These are phyloP conservation scores for Syzygium jambos DNA, from an alignment of 345 rosid species.

Conservation along the genomic window DNA sequence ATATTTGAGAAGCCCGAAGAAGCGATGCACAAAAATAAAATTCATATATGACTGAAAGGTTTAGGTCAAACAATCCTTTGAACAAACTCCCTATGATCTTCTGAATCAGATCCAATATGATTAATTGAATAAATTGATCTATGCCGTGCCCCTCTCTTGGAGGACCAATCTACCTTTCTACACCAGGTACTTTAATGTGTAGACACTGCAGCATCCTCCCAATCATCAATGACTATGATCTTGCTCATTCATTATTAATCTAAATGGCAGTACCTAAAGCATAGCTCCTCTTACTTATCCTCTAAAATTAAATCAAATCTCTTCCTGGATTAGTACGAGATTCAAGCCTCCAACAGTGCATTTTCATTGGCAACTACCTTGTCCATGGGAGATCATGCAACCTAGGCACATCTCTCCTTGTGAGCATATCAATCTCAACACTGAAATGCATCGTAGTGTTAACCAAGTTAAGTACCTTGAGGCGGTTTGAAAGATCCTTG, in stretches of 20 bases:
- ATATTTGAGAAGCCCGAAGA: background rate
- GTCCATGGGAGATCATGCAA: background rate
- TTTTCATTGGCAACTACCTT: background rate
- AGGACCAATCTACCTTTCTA: background rate
- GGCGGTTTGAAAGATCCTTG: slow-evolving; percentile 87
- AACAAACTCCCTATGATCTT: background rate
- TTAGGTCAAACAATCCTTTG: background rate
- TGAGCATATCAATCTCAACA: background rate
- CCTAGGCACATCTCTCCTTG: background rate
- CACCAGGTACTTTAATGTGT: background rate
- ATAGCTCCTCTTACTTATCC: background rate
- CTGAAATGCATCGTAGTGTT: background rate
- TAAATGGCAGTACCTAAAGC: background rate
- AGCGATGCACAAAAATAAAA: background rate
- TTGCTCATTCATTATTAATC: background rate
- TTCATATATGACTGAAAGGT: background rate
- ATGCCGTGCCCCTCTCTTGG: background rate
- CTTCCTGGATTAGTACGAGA: background rate
- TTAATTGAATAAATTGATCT: background rate
- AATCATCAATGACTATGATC: background rate
- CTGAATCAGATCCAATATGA: background rate
- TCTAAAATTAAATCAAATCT: background rate
- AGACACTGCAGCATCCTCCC: background rate
- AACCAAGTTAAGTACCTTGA: slow-evolving; percentile 40
- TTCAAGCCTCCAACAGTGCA: background rate